Percentiles rank a stretch among this genome's conserved stretches.
Evolutionary conservation across 2,329 filamentous ascomycete genomes (phyloP).

Genomic region (Blastomyces parvus): DNA sequence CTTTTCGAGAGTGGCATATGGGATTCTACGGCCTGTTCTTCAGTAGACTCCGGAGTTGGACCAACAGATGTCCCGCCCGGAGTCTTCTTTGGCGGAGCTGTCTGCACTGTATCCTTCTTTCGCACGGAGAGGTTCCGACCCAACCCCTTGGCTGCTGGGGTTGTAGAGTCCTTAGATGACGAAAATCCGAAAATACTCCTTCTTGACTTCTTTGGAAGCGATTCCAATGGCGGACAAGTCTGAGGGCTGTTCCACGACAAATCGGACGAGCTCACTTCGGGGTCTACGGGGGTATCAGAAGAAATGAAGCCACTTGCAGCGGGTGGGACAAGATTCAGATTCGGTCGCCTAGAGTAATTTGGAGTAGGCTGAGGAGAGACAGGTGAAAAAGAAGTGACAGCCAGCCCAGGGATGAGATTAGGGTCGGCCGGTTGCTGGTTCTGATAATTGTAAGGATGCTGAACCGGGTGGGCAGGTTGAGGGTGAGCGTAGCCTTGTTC

Average conservation of each 20-base stretch:
- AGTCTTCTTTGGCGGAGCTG: slow-evolving; percentile 8
- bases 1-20: slow-evolving; percentile 15
- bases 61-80: slow-evolving; percentile 10
- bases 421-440: background rate
- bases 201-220: slow-evolving; percentile 15
- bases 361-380: background rate
- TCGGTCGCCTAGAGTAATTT: slow-evolving; percentile 8
- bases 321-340: slow-evolving; percentile 13
- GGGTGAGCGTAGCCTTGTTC: slow-evolving; percentile 13
- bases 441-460: slow-evolving; percentile 5
- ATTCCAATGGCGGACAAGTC: slow-evolving; percentile 12
- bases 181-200: slow-evolving; percentile 21
- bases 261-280: slow-evolving; percentile 8
- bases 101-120: slow-evolving; percentile 17
- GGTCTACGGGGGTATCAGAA: slow-evolving; percentile 3
- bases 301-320: background rate
- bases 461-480: slow-evolving; percentile 12
- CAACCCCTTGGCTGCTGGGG: slow-evolving; percentile 14
- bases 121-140: slow-evolving; percentile 23
- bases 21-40: slow-evolving; percentile 8
- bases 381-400: background rate
- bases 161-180: slow-evolving; percentile 12
- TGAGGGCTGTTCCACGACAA: slow-evolving; percentile 13
- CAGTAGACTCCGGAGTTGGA: slow-evolving; percentile 10
- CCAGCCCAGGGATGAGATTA: slow-evolving; percentile 7